Conservation (phyloP, 163 green algal genomes). For the Chlamydomonas reinhardtii region DNA sequence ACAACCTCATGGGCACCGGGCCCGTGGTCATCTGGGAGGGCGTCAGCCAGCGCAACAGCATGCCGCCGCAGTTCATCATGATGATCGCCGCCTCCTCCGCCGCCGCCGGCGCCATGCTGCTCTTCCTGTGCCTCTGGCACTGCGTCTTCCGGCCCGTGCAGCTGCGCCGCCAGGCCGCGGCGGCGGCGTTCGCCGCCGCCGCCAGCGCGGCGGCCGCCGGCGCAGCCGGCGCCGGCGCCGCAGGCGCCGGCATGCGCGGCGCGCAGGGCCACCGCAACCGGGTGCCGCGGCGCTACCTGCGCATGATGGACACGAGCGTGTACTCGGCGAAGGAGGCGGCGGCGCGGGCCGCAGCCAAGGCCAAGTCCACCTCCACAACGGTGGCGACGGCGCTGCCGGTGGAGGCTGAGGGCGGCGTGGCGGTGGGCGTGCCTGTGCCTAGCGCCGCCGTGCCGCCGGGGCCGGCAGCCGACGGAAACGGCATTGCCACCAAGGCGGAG, state of each 20-base stretch:
- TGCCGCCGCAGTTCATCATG: constrained; percentile 53
- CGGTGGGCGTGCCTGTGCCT: not conserved
- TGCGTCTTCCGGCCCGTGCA: constrained; percentile 54
- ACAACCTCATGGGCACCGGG: not conserved
- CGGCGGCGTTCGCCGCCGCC: constrained; percentile 15
- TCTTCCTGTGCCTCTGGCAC: constrained; percentile 57
- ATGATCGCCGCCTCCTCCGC: constrained; percentile 45
- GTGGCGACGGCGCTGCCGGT: not conserved
- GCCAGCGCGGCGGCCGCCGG: not conserved
- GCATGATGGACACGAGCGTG: constrained; percentile 38
- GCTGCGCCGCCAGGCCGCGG: constrained; percentile 23
- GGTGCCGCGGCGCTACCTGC: constrained; percentile 37
- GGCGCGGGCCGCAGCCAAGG: not conserved
- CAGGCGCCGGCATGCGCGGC: not conserved
- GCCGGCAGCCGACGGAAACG: too few species aligned
- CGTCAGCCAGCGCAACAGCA: not conserved
- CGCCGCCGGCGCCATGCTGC: constrained; percentile 49
- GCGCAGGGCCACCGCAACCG: constrained; percentile 23
- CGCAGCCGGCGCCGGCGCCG: not conserved
- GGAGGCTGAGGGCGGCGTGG: not conserved
- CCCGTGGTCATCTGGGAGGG: not conserved
- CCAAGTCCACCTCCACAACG: too few species aligned
- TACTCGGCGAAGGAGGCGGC: constrained; percentile 14
- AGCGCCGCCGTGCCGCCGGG: too few species aligned
- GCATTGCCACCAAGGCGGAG: too few species aligned